These are phyloP conservation scores for Mortierella sp. DNA, from an alignment of 371 early-diverging fungal species.

Conservation along the genomic window DNA sequence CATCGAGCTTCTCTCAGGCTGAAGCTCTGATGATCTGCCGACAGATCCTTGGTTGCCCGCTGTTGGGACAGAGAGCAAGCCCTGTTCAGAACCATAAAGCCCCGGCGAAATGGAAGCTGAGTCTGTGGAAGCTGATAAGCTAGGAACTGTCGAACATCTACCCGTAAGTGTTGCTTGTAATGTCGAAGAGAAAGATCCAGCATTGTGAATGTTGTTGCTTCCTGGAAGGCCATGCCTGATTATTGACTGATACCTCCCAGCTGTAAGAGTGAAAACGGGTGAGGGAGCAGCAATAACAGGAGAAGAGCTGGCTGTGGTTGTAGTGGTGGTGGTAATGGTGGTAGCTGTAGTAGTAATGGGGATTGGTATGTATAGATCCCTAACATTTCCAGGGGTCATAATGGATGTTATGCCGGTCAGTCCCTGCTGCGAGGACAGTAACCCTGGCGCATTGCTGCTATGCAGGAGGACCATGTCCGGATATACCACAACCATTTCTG, in stretches of 20 bases:
- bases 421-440: conserved; percentile 15
- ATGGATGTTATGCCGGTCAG: background rate
- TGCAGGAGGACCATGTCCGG: conserved; percentile 22
- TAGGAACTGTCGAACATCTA: background rate
- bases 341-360: conserved; percentile 28
- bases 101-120: background rate
- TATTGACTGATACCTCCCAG: background rate
- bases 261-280: background rate
- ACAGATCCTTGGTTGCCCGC: background rate
- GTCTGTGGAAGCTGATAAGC: background rate
- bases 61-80: background rate
- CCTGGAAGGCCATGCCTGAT: background rate
- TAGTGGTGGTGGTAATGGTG: conserved; percentile 35
- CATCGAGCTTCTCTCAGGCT: conserved; percentile 1
- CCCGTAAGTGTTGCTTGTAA: background rate
- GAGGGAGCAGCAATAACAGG: background rate
- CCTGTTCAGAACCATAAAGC: background rate
- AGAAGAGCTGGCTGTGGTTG: background rate
- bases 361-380: conserved; percentile 10
- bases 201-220: background rate
- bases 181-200: background rate
- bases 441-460: background rate
- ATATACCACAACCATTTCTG: conserved; percentile 23
- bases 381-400: background rate
- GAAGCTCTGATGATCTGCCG: background rate